Base-by-base conservation (phyloP, 805 yeast genomes). In the Lipomyces kockii region DNA sequence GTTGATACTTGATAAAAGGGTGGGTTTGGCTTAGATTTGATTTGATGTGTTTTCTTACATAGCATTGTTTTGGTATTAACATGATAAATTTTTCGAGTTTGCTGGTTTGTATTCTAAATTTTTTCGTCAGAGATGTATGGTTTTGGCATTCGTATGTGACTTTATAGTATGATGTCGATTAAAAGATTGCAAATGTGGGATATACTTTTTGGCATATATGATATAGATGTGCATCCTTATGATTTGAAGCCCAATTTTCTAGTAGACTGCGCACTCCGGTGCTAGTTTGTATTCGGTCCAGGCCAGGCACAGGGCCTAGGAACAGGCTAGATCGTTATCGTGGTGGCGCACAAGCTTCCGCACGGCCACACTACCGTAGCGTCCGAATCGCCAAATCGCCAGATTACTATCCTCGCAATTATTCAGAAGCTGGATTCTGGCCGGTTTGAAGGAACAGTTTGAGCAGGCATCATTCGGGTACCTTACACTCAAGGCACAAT, bases 1-100 rank as follows among this genome's bases (percentile, higher is more conserved):
- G 22, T 55, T 55, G 39, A 1, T 29, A 29, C 37, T 3, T 32
- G 39, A 11, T 34, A 25, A 20, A 20, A 8, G 8, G 37, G 25
- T 17, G 59, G 32, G 20, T 20, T 20, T 17, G 53, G 61, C 14
- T 37, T 39, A 37, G 52, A 49, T 58, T 27, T 27, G 52, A 49
- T 58, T 27, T 27, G 32, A 37, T 58, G 20, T 20, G 51, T 58
- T 17, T 58, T 58, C 25, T 58, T 12, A 35, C 17, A 9, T 20
- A 6, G 60, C 37, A 32, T 56, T 56, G 49, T 56, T 14, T 34
- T 14, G 22, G 17, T 29, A 5, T 7, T 14, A 32, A 29, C n/a
- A 14, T 29, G 25, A 29, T 27, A n/a, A 34, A n/a, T 25, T 32
- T 27, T 11, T 2, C 39, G 14, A 12, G 39, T 37, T 37, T 29